Evolutionary conservation across 257 asterid genomes (phyloP), one percentile per base, ranked within the genome.

Genomic region (Solanum acaule): DNA sequence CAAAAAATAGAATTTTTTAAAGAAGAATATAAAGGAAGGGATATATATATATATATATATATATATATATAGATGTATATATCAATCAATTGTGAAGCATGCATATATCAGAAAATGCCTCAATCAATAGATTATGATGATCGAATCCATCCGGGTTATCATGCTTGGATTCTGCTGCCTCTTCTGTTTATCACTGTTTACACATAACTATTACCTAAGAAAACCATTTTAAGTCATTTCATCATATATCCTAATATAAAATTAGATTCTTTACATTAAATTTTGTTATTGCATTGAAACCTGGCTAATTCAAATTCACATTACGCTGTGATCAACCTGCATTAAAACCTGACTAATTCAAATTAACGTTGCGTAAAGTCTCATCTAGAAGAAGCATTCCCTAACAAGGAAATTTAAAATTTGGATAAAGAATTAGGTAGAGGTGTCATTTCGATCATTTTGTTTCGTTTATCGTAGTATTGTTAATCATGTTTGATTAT

Each of bases 131-230:
- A 79, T 44, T 79, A 85, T 65, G 35, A 49, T 63, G 56, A 84
- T 84, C 29, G 42, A 83, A n/a, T 56, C 75, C 75, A 37, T 13
- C 88, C 88, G 14, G 88, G 63, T 52, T 67, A 42, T 70, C 82
- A 86, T 86, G 88, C 88, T 38, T 77, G 68, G 88, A 68, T 42
- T 68, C 83, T 29, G 88, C 88, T 86, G 88, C 88, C 27, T 23
- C 83, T 23, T 79, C 85, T 42, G 67, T 79, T 25, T 27, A 27
- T 79, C 67, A 79, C 67, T 44, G 85, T 79, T 79, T 79, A 79
- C 40, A 10, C 10, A 44, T 79, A 5, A 27, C 10, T 10, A 79
- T 79, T 44, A 27, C 85, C 37, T 27, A 44, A 44, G 67, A 25
- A 42, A 79, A 79, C 11, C 20, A 27, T 44, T 46, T 34, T 15